Base-by-base conservation (phyloP, 2,329 filamentous ascomycete species). In the Trichoderma brevicompactum region DNA sequence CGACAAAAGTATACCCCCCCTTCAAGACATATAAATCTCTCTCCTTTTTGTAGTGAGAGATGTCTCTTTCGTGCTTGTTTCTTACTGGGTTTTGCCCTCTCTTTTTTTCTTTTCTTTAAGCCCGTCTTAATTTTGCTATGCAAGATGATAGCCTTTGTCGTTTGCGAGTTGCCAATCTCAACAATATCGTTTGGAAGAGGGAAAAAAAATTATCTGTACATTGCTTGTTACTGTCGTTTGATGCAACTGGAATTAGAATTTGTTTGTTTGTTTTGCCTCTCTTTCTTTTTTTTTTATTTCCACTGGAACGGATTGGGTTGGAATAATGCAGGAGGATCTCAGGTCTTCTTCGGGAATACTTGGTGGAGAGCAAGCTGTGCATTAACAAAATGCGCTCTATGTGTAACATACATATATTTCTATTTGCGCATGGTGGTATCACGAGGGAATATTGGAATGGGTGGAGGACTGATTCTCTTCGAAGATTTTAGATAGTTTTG, bases 1-100 rank as follows among this genome's bases (percentile, higher is more conserved):
- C 46, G 17, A 7, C 48, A 63, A 62, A 53, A 46, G 60, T 63
- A 63, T 63, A 63, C 60, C 60, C 56, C 38, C 49, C 36, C n/a
- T 36, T 46, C 49, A 54, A 63, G 56, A 36, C 8, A 43, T 44
- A 46, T 23, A n/a, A n/a, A 6, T 19, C 40, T 54, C 49, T 54
- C 60, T 44, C 32, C 43, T 62, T 43, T 23, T 43, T 5, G 17
- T 54, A 43, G 49, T n/a, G 28, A 63, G 60, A 62, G 48, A 15
- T 13, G 28, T 12, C 40, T 2, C 48, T 15, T 38, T 52, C 17
- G 23, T 53, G 59, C 38, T 62, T 36, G 36, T 44, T 54, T 52
- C 19, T n/a, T 17, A 34, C 23, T 58, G 15, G 5, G 5, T 9
- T 60, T 8, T 48, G 10, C 8, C 38, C 12, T 9, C 4, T 53